Evolutionary conservation across 2,329 filamentous ascomycete species (phyloP), one percentile per base, ranked within the genome.

Genomic region (Rachicladosporium sp.): DNA sequence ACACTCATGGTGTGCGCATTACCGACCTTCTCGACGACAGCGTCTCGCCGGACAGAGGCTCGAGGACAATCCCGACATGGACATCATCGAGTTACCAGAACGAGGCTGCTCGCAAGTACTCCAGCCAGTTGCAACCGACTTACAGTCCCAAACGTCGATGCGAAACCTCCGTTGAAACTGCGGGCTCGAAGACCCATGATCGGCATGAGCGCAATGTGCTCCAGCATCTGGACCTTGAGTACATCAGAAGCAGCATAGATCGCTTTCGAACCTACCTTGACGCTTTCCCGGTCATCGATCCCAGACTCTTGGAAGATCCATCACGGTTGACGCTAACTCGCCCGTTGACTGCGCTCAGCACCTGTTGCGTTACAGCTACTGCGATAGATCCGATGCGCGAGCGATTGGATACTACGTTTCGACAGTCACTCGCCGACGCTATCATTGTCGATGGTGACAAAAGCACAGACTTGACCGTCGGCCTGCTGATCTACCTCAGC

Each of bases 381-480:
- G 41, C 49, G 8, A 37, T 41, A 19, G 45, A 43, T 9, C 46
- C 50, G 11, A 21, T 45, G 23, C 50, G 51, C 31, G 29, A 32
- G n/a, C 49, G 47, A 10, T 41, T 54, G 1, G 44, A 41, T 15
- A 44, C 47, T 31, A 49, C 50, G 6, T 55, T 55, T 33, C 46
- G 51, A 31, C 46, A 48, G 23, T 38, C 48, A 15, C 40, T 55
- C 6, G 46, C 50, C 6, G 44, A 42, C 8, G 52, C 50, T 34
- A 44, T 48, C 34, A 40, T 54, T 15, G 37, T 55, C 8, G 42
- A 46, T 3, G 45, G 43, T 15, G 50, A 54, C 31, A 43, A 46
- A 6, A 52, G 45, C 36, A 41, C 50, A 10, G 53, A 55, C 35
- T 31, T 53, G 5, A 37, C 54, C 15, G 43, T 46, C n/a, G 53